Percentiles rank a stretch among this genome's conserved stretches.
Conservation (phyloP, 345 rosid genomes). For the Bretschneidera sinensis region DNA sequence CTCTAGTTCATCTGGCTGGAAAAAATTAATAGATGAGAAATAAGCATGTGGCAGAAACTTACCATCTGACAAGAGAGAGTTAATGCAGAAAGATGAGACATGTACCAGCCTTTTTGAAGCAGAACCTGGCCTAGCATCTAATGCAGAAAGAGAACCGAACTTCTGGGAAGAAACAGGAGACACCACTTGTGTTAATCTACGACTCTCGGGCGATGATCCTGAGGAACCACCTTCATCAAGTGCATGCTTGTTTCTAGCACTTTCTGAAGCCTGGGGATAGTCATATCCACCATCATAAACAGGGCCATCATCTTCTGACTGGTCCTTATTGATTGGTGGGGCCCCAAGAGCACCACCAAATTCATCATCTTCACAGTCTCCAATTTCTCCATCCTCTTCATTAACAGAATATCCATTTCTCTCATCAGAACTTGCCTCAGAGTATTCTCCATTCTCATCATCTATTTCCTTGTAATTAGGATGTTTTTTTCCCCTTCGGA, state of each 20-base stretch:
- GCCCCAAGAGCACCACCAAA: conserved; percentile 56
- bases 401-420: conserved; percentile 65
- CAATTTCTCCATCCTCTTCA: conserved; percentile 90
- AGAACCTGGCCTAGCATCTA: conserved; percentile 90
- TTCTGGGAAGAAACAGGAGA: conserved; percentile 93
- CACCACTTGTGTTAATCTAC: conserved; percentile 51
- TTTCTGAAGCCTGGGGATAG: conserved; percentile 51
- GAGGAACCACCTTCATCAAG: conserved; percentile 77
- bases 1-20: conserved; percentile 88
- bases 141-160: conserved; percentile 93
- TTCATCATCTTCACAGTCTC: conserved; percentile 83
- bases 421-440: conserved; percentile 91
- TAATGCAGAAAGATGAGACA: conserved; percentile 16
- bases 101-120: conserved; percentile 74
- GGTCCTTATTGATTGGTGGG: conserved; percentile 51
- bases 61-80: conserved; percentile 2
- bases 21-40: conserved; percentile 23
- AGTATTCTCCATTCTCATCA: conserved; percentile 79
- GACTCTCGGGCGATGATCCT: conserved; percentile 83
- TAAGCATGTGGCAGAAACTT: conserved; percentile 20
- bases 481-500: conserved; percentile 72
- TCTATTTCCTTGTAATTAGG: conserved; percentile 95
- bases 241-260: conserved; percentile 39
- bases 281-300: conserved; percentile 44
- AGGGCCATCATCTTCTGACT: conserved; percentile 75